A percentile compares a stretch with the other conserved stretches of the same genome.
These are phyloP conservation scores for Aaosphaeria pasadenensis DNA, from an alignment of 2,329 filamentous ascomycete genomes.

Conservation along the genomic window DNA sequence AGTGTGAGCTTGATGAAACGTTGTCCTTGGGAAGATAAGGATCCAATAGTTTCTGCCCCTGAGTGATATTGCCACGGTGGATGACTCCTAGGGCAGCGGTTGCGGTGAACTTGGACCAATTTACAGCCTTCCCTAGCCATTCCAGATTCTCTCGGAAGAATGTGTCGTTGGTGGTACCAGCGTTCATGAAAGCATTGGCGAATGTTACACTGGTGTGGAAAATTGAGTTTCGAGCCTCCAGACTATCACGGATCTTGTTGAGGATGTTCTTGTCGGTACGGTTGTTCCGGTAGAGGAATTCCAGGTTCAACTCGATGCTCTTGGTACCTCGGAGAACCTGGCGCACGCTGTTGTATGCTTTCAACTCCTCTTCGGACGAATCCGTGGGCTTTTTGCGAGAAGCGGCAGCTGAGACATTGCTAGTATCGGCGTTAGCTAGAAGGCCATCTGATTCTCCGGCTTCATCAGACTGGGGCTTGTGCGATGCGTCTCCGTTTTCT, in stretches of 20 bases:
- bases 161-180: constrained; percentile 94
- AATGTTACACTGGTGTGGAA: constrained; percentile 98
- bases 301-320: constrained; percentile 90
- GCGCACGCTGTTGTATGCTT: constrained; percentile 56
- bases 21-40: constrained; percentile 85
- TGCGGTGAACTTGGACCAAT: constrained; percentile 99
- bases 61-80: constrained; percentile 89
- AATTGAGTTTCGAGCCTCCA: constrained; percentile 95
- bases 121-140: constrained; percentile 96
- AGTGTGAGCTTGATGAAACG: constrained; percentile 75
- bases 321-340: constrained; percentile 80
- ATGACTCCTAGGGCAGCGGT: constrained; percentile 96
- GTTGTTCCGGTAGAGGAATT: constrained; percentile 95
- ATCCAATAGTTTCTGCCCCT: constrained; percentile 88
- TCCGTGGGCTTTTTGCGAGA: constrained; percentile 43
- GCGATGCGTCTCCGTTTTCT: constrained; percentile 39
- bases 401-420: constrained; percentile 50
- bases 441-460: constrained; percentile 58
- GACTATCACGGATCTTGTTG: constrained; percentile 92
- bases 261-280: constrained; percentile 87
- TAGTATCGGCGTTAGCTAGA: constrained; percentile 53
- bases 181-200: constrained; percentile 98
- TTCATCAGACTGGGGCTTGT: constrained; percentile 39
- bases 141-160: constrained; percentile 98
- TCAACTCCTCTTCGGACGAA: constrained; percentile 49